Evolutionary conservation across 768 basidiomycete species (phyloP).

Genomic region (Chalciporus pseudorubinellus): DNA sequence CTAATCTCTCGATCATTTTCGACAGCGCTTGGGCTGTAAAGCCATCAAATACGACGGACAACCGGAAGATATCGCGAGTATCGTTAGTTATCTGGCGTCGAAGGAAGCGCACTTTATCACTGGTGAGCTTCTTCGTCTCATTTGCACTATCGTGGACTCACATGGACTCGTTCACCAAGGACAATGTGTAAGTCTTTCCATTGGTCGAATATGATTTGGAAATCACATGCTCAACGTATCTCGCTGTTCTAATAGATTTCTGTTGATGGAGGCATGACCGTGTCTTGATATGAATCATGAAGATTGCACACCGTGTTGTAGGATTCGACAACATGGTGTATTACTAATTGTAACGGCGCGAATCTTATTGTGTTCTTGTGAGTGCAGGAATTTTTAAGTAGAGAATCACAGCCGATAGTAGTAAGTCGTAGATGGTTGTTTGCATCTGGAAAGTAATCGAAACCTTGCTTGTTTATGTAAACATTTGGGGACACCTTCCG

Average conservation of each 20-base stretch:
- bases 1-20: too few relatives aligned
- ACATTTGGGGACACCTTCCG: too few relatives aligned
- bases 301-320: neutral
- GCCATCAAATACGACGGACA: slow-evolving; percentile 18
- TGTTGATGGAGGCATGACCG: slow-evolving; percentile 15
- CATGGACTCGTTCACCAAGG: slow-evolving; percentile 9
- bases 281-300: slow-evolving; percentile 6
- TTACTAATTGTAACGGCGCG: too few relatives aligned
- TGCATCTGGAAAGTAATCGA: too few relatives aligned
- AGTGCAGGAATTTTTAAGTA: too few relatives aligned
- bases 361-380: too few relatives aligned
- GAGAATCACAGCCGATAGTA: too few relatives aligned
- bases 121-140: slow-evolving; percentile 17
- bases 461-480: too few relatives aligned
- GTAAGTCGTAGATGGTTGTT: too few relatives aligned
- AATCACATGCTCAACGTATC: neutral
- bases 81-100: slow-evolving; percentile 38
- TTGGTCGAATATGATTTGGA: neutral
- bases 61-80: slow-evolving; percentile 35
- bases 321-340: too few relatives aligned
- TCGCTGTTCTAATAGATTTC: slow-evolving; percentile 9
- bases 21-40: neutral
- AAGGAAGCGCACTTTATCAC: slow-evolving; percentile 37
- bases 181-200: slow-evolving; percentile 21
- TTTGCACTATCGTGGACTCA: neutral